Base-by-base conservation (phyloP, 2,329 filamentous ascomycete genomes). In the Whalleya microplaca region DNA sequence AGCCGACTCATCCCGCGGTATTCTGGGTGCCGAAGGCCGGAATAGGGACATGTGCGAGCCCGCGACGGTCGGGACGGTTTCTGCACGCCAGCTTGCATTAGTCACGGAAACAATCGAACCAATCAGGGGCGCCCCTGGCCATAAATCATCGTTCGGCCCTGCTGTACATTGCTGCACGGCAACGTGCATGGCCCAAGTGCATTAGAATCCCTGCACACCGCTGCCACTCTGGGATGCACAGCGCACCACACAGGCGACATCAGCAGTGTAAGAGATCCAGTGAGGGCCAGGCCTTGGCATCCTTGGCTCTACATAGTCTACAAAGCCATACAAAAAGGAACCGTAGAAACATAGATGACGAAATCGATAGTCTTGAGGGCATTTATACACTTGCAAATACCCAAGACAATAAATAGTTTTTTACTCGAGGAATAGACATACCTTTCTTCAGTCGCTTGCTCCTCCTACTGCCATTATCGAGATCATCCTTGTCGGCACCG, bases 31-130 rank as follows among this genome's bases (percentile, higher is more conserved):
- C 21, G 90, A 88, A 54, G 94, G 91, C 51, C 94, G 90, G 70
- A 96, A 92, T 68, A 94, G 85, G 59, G 91, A 95, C 92, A 98
- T 98, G 76, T 98, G 92, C 50, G 94, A 98, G 52, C 95, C 95
- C 63, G 92, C 92, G 64, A 99, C 92, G 32, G 91, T 96, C 43
- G 94, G 92, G 37, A 88, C 84, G 43, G 80, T 78, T 74, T 86
- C 84, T 80, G 71, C 63, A 74, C 59, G 67, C 66, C 62, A 68
- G 54, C 46, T 10, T 65, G 62, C 59, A 71, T 76, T 75, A 78
- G 76, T 70, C 57, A 55, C 43, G 52, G 21, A 46, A 55, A 54
- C 20, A 51, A 58, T 56, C 40, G 53, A 53, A 50, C 66, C 64
- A 71, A 71, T 68, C 44, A 66, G 55, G n/a, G 53, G 44, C 32